Percentiles rank a stretch among this genome's conserved stretches.
Evolutionary conservation across 2,329 filamentous ascomycete species (phyloP).

Genomic region (Tolypocladium cylindrosporum): DNA sequence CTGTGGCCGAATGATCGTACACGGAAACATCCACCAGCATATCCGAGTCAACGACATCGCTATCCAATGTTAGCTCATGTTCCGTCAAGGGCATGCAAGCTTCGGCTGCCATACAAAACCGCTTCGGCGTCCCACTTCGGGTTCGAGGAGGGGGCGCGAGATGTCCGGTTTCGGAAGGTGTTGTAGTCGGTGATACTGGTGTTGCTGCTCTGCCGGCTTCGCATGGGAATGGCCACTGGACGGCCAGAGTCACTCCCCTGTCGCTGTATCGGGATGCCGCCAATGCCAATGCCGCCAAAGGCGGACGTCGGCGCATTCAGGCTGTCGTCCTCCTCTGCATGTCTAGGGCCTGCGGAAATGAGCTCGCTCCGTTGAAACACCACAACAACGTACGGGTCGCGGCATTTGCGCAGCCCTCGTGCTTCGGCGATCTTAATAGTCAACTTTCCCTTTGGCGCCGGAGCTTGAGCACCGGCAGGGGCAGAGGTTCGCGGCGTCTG

Average conservation of each 20-base stretch:
- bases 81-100: neutral
- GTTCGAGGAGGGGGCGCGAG: conserved; percentile 54
- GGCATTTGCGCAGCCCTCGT: conserved; percentile 68
- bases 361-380: conserved; percentile 96
- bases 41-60: conserved; percentile 87
- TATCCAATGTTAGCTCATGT: conserved; percentile 25
- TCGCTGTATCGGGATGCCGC: conserved; percentile 52
- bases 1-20: conserved; percentile 70
- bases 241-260: conserved; percentile 74
- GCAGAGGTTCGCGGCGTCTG: conserved; percentile 36
- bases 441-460: conserved; percentile 73
- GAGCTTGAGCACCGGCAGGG: conserved; percentile 49
- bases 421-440: conserved; percentile 84
- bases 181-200: conserved; percentile 67
- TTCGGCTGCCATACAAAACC: conserved; percentile 62
- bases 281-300: conserved; percentile 42
- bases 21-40: conserved; percentile 88
- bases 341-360: conserved; percentile 76
- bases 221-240: conserved; percentile 93
- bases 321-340: conserved; percentile 50
- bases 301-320: conserved; percentile 34
- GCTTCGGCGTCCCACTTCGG: conserved; percentile 95
- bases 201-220: conserved; percentile 91
- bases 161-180: conserved; percentile 49
- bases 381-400: conserved; percentile 89